These are phyloP conservation scores for Daedaleopsis sinensis DNA, from an alignment of 768 basidiomycete genomes.

Conservation along the genomic window DNA sequence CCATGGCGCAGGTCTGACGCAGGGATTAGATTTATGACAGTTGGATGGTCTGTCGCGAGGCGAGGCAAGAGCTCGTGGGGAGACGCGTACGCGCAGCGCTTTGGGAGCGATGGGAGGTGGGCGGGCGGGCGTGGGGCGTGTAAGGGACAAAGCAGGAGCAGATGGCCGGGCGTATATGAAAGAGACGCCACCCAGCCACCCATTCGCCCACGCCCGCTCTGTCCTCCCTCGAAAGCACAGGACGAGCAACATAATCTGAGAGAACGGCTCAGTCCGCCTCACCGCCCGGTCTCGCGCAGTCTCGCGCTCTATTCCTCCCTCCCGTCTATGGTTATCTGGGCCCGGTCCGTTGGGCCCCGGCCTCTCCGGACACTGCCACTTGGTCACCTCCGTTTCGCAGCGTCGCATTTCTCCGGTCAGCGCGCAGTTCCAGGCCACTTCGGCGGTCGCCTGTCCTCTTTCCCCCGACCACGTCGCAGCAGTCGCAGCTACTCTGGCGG, in stretches of 20 bases:
- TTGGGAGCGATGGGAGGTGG: neutral
- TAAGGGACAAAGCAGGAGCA: constrained; percentile 21
- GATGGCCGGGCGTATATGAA: constrained; percentile 18
- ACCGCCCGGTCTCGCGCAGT: constrained; percentile 16
- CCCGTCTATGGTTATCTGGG: constrained; percentile 3
- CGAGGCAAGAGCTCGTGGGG: neutral
- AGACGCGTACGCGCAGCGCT: constrained; percentile 2
- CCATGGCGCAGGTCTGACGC: neutral
- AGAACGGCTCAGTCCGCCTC: constrained; percentile 22
- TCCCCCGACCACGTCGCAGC: constrained; percentile 1
- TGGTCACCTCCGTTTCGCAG: constrained; percentile 2
- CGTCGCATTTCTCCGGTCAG: neutral
- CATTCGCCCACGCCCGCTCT: constrained; percentile 5
- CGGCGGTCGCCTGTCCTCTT: neutral
- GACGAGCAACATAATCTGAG: neutral
- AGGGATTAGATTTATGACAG: neutral
- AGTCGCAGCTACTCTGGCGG: neutral
- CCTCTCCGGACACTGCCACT: constrained; percentile 5
- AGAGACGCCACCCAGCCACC: constrained; percentile 12
- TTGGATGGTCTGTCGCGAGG: neutral
- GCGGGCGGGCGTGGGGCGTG: constrained; percentile 7
- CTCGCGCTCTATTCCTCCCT: constrained; percentile 3
- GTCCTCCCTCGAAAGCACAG: too few species aligned
- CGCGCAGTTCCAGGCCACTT: neutral
- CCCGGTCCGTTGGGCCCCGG: neutral